Evolutionary conservation across 2,329 filamentous ascomycete genomes (phyloP).

Genomic region (Mycogone perniciosa): DNA sequence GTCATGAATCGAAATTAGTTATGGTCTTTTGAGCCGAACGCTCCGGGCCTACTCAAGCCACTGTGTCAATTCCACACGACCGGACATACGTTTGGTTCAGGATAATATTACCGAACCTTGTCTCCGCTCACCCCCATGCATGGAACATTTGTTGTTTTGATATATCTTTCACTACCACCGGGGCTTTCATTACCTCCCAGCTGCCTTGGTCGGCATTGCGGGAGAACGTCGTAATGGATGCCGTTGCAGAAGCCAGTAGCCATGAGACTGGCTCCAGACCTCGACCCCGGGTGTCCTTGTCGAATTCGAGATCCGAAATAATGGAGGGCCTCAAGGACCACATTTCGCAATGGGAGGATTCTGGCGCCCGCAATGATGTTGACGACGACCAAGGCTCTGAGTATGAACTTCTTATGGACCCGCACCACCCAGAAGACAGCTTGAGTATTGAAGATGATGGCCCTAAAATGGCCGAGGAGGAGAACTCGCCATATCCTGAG

Average conservation of each 20-base stretch:
- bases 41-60: too few species aligned
- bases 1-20: too few species aligned
- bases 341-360: slow-evolving; percentile 36
- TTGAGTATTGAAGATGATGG: slow-evolving; percentile 22
- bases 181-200: too few species aligned
- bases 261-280: slow-evolving; percentile 18
- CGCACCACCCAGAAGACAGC: slow-evolving; percentile 37
- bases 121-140: too few species aligned
- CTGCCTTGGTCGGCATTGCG: background rate
- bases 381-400: slow-evolving; percentile 45
- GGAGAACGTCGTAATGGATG: background rate
- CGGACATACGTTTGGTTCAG: too few species aligned
- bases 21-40: too few species aligned
- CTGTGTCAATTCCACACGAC: too few species aligned
- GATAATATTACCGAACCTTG: too few species aligned
- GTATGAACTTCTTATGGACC: slow-evolving; percentile 51
- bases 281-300: slow-evolving; percentile 22
- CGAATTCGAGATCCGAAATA: slow-evolving; percentile 19
- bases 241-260: slow-evolving; percentile 18
- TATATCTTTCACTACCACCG: too few species aligned
- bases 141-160: too few species aligned
- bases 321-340: slow-evolving; percentile 25
- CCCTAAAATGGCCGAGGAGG: slow-evolving; percentile 31
- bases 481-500: slow-evolving; percentile 61
- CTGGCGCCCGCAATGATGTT: slow-evolving; percentile 32